Evolutionary conservation across 768 basidiomycete species (phyloP), one percentile per base, ranked within the genome.

Genomic region (Mycena pura): DNA sequence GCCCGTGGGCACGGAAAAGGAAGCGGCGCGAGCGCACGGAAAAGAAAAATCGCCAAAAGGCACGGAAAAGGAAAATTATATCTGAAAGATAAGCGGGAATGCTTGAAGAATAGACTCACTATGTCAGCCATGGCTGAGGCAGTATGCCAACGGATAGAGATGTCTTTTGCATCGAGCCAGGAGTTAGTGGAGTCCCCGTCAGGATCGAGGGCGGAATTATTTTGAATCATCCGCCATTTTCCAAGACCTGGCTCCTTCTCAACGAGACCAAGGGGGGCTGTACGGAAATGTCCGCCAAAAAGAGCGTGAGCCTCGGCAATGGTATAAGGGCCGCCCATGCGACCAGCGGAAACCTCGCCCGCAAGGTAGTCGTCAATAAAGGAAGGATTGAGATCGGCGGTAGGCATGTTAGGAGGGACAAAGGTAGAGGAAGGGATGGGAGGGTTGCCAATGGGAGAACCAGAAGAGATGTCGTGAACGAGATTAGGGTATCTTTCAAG

Each of bases 401-500:
- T 24, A 19, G 53, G 39, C n/a, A 60, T 34, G 19, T 60, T 60
- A 25, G 34, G 28, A 15, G 60, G 60, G 1, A 47, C 44, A 29
- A 60, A 62, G 5, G 60, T 62, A 15, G 40, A 57, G 3, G 10
- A 2, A 19, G 57, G 32, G 17, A n/a, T 3, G 8, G 56, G 34
- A 11, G 43, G 60, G 6, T 48, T 24, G 2, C 56, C 60, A 10
- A 62, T 38, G 2, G 60, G 60, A 22, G 52, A 59, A 28, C 60
- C 55, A 24, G 47, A 19, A 11, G 32, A 45, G 13, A 63, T 32
- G 9, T 61, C 36, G 36, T 45, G 44, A 21, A 45, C 44, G 6
- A 45, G 22, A 24, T 45, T 45, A 13, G 44, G 44, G 44, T 45
- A 45, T 45, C 44, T 5, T 21, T 45, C 17, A 7, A 45, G 44